Conservation (phyloP, 768 basidiomycete genomes). For the Omphalotus guepiniiformis region DNA sequence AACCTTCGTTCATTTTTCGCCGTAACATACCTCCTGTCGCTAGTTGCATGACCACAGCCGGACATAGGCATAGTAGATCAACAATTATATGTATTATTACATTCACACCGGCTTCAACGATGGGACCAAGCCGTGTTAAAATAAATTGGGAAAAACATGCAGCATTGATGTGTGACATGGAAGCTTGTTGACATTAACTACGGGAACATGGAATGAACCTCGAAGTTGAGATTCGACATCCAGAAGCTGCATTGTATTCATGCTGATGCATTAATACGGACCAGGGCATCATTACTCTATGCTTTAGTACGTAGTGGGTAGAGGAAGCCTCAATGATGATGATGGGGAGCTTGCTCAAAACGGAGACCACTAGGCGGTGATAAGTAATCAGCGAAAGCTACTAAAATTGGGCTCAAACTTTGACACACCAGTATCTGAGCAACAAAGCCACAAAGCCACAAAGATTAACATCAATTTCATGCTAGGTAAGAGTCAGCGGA, state of each 20-base stretch:
- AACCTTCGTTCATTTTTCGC: constrained; percentile 12
- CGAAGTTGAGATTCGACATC: too few relatives aligned
- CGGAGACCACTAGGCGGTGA: constrained; percentile 66
- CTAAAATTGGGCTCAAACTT: neutral
- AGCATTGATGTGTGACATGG: neutral
- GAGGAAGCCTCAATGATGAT: constrained; percentile 73
- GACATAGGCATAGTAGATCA: constrained; percentile 46
- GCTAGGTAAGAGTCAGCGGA: too few relatives aligned
- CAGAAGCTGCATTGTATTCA: too few relatives aligned
- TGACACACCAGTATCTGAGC: constrained; percentile 35
- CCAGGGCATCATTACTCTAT: too few relatives aligned
- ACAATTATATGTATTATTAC: constrained; percentile 61
- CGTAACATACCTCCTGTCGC: constrained; percentile 37
- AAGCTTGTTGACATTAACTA: too few relatives aligned
- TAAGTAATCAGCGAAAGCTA: too few relatives aligned
- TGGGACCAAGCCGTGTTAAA: neutral
- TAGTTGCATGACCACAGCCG: constrained; percentile 44
- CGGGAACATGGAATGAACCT: too few relatives aligned
- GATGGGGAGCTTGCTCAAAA: constrained; percentile 86
- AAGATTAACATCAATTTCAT: neutral
- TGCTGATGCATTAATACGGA: too few relatives aligned
- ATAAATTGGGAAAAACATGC: constrained; percentile 11
- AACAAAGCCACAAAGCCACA: neutral
- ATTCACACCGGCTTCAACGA: constrained; percentile 28
- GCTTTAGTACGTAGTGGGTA: too few relatives aligned